Base-by-base conservation (phyloP, 805 yeast genomes). In the Saccharomyces mikatae region DNA sequence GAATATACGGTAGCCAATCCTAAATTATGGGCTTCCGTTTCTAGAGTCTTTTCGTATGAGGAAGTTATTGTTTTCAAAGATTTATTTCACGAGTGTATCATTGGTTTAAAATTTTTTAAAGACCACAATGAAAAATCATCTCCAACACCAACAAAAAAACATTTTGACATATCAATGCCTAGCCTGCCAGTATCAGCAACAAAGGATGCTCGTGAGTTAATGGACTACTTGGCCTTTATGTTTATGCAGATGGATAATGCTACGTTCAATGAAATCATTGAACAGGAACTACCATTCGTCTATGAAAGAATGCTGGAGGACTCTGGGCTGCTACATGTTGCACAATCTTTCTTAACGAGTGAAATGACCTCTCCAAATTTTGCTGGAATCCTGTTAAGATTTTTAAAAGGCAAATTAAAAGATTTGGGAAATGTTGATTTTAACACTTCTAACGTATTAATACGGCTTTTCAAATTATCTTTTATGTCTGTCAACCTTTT, bases 401-500 rank as follows among this genome's bases (percentile, higher is more conserved):
- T 89, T 67, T 75, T 92, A 59, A 83, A 83, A 62, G 76, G 83
- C 0, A 86, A 87, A 60, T 72, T 95, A 51, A 82, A 80, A 24
- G 88, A 84, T 52, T 74, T 95, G 22, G 99, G 97, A 2, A 84
- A 87, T 55, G 83, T 86, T 44, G 91, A 89, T 64, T 76, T 84
- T 36, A 79, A 86, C 31, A 84, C 83, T 60, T 83, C 96, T 0
- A 88, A 87, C 62, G 85, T 94, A 53, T 72, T 94, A 59, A 87
- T 90, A 24, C 76, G 97, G 55, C 74, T 95, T 46, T 94, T 90
- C 80, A 92, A 91, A 69, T 74, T 94, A 44, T 89, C 96, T 62
- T 92, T 94, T 71, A 89, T 92, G 96, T 90, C 97, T 2, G 97
- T 94, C 3, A 92, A 89, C 62, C 74, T 92, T 50, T 92, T 90